A percentile compares a stretch with the other conserved stretches of the same genome.
Conservation (phyloP, 2,329 filamentous ascomycete species). For the Penicillium decumbens region DNA sequence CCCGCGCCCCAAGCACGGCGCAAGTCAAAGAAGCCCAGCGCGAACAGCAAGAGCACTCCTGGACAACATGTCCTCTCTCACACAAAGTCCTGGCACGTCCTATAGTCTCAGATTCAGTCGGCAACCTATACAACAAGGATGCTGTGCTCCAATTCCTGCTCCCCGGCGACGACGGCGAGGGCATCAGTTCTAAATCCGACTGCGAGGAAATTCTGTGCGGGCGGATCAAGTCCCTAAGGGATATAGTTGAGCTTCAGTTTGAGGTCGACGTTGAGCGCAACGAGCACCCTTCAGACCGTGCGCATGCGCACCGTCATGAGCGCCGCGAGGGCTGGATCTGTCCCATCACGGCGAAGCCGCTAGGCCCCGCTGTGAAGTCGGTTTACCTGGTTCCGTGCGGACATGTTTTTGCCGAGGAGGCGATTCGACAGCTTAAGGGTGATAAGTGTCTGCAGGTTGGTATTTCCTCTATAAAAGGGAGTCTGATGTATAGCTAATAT, state of each 20-base stretch:
- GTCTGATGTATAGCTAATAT: neutral
- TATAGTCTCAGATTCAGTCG: slow-evolving; percentile 77
- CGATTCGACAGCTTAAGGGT: slow-evolving; percentile 71
- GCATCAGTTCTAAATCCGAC: slow-evolving; percentile 52
- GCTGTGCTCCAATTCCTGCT: slow-evolving; percentile 69
- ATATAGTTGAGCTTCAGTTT: slow-evolving; percentile 83
- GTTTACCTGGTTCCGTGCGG: slow-evolving; percentile 93
- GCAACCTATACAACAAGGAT: slow-evolving; percentile 92
- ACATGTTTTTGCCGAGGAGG: slow-evolving; percentile 84
- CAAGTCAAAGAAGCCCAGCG: slow-evolving; percentile 84
- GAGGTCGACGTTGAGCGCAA: slow-evolving; percentile 47
- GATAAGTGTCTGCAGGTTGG: slow-evolving; percentile 57
- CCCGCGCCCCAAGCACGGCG: slow-evolving; percentile 72
- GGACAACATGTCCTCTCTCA: slow-evolving; percentile 84
- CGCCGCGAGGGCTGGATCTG: slow-evolving; percentile 66
- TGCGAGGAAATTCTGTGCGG: slow-evolving; percentile 59
- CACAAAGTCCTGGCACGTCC: slow-evolving; percentile 67
- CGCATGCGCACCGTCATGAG: slow-evolving; percentile 28
- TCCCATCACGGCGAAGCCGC: slow-evolving; percentile 77
- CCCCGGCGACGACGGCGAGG: slow-evolving; percentile 51
- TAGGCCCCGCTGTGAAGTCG: slow-evolving; percentile 72
- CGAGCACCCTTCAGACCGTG: slow-evolving; percentile 40
- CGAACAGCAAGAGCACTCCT: slow-evolving; percentile 80
- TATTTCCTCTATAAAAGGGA: neutral
- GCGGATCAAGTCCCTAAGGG: slow-evolving; percentile 71